phyloP scores from a whole-genome alignment of 805 yeast species.

The Hanseniaspora hatyaiensis region DNA sequence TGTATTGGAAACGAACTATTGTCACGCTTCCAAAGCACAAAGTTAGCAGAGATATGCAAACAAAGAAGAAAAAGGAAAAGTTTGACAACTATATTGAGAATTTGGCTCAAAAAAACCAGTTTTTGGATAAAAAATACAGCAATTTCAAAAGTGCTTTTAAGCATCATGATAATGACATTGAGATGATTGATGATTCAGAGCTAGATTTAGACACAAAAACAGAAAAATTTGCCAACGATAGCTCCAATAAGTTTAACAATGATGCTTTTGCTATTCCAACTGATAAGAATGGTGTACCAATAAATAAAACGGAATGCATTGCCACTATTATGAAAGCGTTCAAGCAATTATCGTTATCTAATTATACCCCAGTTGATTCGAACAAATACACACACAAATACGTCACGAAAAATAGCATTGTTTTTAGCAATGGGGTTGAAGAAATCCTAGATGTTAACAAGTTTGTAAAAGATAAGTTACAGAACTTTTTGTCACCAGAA shows the following conservation, averaged over 20 bases:
- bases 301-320: neutral
- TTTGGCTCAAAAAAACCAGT: no score
- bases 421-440: conserved; percentile 1
- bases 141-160: neutral
- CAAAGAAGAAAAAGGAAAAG: no score
- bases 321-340: neutral
- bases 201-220: no score
- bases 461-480: neutral
- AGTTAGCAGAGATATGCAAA: no score
- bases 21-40: no score
- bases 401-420: neutral
- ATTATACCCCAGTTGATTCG: conserved; percentile 11
- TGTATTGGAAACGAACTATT: no score
- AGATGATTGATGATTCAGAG: no score
- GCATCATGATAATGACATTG: no score
- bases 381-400: neutral
- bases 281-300: neutral
- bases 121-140: no score
- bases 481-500: neutral
- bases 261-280: neutral
- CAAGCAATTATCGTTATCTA: neutral
- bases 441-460: neutral
- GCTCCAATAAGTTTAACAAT: no score
- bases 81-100: no score
- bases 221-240: no score